phyloP scores from a whole-genome alignment of 2,329 filamentous ascomycete genomes.

The Nemania sp. region DNA sequence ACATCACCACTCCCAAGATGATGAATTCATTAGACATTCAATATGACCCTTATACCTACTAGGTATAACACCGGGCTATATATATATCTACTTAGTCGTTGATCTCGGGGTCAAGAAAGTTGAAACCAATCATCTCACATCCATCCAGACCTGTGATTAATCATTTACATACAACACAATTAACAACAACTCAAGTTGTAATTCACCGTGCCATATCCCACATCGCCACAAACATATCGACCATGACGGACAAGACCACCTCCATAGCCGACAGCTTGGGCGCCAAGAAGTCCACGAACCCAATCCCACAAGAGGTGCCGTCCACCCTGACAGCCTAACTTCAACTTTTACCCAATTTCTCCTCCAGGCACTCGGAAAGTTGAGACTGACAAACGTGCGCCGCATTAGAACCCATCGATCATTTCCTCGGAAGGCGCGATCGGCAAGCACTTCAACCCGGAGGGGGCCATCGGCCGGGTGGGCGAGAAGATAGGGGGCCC shows the following conservation, averaged over 20 bases:
- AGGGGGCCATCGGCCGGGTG: conserved; percentile 19
- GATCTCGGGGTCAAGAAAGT: too few relatives aligned
- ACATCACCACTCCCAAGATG: too few relatives aligned
- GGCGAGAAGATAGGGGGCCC: conserved; percentile 23
- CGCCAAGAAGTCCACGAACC: conserved; percentile 18
- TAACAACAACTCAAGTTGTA: neutral
- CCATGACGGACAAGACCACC: conserved; percentile 22
- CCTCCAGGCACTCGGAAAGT: too few relatives aligned
- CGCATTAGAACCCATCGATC: conserved; percentile 18
- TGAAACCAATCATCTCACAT: neutral
- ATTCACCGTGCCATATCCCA: neutral
- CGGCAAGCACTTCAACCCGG: conserved; percentile 21
- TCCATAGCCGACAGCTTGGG: conserved; percentile 15
- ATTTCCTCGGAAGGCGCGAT: conserved; percentile 21
- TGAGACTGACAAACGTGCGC: neutral
- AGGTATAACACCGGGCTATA: too few relatives aligned
- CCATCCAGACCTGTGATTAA: neutral
- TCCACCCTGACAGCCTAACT: neutral
- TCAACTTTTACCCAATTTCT: neutral
- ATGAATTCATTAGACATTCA: too few relatives aligned
- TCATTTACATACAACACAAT: neutral
- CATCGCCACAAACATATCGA: neutral
- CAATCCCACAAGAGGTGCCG: conserved; percentile 8
- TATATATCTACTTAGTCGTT: neutral
- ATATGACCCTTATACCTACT: too few relatives aligned